Evolutionary conservation across 139 green algal species (phyloP), one percentile per base, ranked within the genome.

Genomic region (Chlamydomonas incerta): DNA sequence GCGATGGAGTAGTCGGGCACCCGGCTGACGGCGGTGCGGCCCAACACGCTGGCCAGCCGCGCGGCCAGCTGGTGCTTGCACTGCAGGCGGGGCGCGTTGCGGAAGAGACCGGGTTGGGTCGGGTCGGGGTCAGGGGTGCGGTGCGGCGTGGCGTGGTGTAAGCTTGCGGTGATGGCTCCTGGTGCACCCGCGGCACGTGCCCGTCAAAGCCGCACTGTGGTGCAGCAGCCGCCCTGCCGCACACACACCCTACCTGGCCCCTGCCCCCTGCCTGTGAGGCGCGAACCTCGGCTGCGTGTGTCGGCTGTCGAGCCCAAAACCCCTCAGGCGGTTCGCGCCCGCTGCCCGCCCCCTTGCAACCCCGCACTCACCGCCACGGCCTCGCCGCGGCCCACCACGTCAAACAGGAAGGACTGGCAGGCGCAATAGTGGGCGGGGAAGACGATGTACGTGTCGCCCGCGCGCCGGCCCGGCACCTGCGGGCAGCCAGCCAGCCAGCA

Each of bases 61-160:
- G 92, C 95, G 4, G 95, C 96, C 65, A 98, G 90, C 84, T 97
- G 94, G 89, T 98, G 96, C 91, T 98, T 98, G 95, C 96, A 98
- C 92, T 97, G 91, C 88, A 85, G 21, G 67, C 10, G 58, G 28
- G 35, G 29, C 29, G 41, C 0, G 26, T 14, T 35, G 21, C 37
- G 24, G 69, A 3, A 21, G 24, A 34, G 37, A 41, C 13, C 24
- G 18, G 37, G 70, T 26, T 9, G 66, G 21, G 10, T 33, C 2
- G 26, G 11, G 5, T 20, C 10, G 26, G 60, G 24, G 21, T 31
- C 24, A 24, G 2, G 18, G 55, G 2, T 24, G 20, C 2, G 55
- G 18, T 26, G 14, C 50, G 50, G 14, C 10, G 50, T 20, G 10
- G 50, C 50, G 10, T 10, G 50, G 50, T 14, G 50, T 57, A 57